These are phyloP conservation scores for Microcyclosporella mali DNA, from an alignment of 2,329 filamentous ascomycete genomes.

Conservation along the genomic window DNA sequence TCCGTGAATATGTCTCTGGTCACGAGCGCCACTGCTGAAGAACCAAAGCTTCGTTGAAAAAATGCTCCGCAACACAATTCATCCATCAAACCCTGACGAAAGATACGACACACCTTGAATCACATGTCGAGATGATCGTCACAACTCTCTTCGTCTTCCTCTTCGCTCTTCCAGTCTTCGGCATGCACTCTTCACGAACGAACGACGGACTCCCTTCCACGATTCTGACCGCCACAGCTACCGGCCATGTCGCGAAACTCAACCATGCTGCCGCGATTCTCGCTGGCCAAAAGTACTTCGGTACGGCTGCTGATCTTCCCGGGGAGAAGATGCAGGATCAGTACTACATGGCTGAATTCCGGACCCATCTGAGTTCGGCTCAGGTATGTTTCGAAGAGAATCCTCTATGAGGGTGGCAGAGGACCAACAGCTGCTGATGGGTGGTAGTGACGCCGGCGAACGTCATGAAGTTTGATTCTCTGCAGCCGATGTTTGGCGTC, in stretches of 20 bases:
- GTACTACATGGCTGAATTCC: slow-evolving; percentile 51
- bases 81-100: no score
- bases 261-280: slow-evolving; percentile 20
- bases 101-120: no score
- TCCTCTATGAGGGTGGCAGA: not conserved
- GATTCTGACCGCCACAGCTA: slow-evolving; percentile 9
- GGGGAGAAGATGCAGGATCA: slow-evolving; percentile 44
- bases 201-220: no score
- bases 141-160: no score
- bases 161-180: no score
- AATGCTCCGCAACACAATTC: no score
- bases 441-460: slow-evolving; percentile 28
- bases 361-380: slow-evolving; percentile 55
- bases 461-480: slow-evolving; percentile 37
- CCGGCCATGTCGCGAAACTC: slow-evolving; percentile 9
- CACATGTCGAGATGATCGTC: no score
- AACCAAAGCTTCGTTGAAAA: no score
- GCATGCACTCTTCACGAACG: no score
- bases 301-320: slow-evolving; percentile 53
- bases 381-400: slow-evolving; percentile 22
- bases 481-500: slow-evolving; percentile 30
- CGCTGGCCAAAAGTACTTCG: slow-evolving; percentile 24
- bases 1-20: no score
- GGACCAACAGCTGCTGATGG: not conserved
- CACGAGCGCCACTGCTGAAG: no score